Conservation (phyloP, 306 rosid species). For the Rubus idaeus region DNA sequence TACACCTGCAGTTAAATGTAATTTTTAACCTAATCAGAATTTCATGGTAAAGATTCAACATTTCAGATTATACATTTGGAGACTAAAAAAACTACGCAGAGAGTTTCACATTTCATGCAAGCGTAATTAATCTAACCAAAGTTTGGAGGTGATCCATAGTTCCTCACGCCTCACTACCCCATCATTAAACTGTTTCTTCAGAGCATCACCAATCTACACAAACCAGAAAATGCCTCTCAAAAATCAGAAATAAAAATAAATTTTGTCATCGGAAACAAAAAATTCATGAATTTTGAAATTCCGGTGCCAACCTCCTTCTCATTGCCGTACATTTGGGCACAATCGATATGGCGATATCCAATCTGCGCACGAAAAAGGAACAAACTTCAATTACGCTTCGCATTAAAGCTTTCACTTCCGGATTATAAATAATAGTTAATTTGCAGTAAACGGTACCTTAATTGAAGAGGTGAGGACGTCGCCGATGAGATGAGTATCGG, state of each 20-base stretch:
- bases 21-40: not conserved
- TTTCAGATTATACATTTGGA: too few relatives aligned
- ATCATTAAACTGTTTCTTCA: slow-evolving; percentile 53
- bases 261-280: not conserved
- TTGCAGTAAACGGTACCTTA: slow-evolving; percentile 30
- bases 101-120: too few relatives aligned
- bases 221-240: slow-evolving; percentile 4
- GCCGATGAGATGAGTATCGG: slow-evolving; percentile 48
- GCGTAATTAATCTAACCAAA: slow-evolving; percentile 37
- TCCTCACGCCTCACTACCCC: slow-evolving; percentile 68
- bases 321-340: slow-evolving; percentile 51
- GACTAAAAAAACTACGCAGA: too few relatives aligned
- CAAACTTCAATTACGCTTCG: not conserved
- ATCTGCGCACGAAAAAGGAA: slow-evolving; percentile 29
- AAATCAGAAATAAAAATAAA: not conserved
- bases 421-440: too few relatives aligned
- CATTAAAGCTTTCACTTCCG: too few relatives aligned
- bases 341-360: slow-evolving; percentile 69
- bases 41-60: not conserved
- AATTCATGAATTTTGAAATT: not conserved
- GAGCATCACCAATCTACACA: slow-evolving; percentile 54
- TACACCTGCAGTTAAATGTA: slow-evolving; percentile 40
- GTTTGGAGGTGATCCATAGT: slow-evolving; percentile 77
- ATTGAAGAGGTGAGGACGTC: slow-evolving; percentile 52
- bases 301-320: slow-evolving; percentile 51